Percentiles rank a stretch among this genome's conserved stretches.
Conservation (phyloP, 2,329 filamentous ascomycete genomes). For the Geosmithia morbida region DNA sequence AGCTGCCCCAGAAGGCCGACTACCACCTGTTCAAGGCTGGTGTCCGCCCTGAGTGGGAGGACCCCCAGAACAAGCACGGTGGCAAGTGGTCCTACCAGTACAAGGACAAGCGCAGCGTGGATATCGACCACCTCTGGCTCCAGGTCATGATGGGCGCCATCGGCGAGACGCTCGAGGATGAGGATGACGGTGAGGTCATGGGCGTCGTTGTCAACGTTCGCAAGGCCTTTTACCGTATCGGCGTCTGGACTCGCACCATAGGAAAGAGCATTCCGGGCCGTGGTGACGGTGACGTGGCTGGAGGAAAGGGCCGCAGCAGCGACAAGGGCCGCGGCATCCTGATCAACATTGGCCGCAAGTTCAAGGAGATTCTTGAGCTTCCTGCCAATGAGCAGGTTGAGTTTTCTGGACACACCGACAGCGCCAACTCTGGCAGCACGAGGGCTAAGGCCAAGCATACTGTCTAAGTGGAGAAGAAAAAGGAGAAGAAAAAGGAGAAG, state of each 20-base stretch:
- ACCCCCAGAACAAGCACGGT: constrained; percentile 95
- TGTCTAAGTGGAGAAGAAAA: constrained; percentile 36
- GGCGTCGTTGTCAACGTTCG: constrained; percentile 98
- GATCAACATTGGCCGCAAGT: constrained; percentile 69
- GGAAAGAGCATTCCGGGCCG: constrained; percentile 71
- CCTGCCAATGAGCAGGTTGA: constrained; percentile 67
- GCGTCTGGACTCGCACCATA: constrained; percentile 91
- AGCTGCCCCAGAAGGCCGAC: constrained; percentile 93
- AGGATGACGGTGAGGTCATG: constrained; percentile 95
- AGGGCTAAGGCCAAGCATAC: constrained; percentile 89
- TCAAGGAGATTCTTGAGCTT: constrained; percentile 85
- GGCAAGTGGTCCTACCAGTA: constrained; percentile 98
- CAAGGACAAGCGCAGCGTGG: constrained; percentile 85
- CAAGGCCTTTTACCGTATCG: constrained; percentile 95
- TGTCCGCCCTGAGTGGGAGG: constrained; percentile 96
- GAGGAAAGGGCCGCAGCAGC: constrained; percentile 59
- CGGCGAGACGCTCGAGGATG: constrained; percentile 91
- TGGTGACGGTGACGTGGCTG: constrained; percentile 56
- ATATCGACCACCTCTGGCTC: constrained; percentile 92
- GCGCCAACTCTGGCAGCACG: constrained; percentile 82
- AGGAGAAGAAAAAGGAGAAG: background rate
- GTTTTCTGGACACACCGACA: constrained; percentile 94
- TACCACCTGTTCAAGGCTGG: constrained; percentile 99
- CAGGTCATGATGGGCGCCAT: constrained; percentile 95
- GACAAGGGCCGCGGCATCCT: constrained; percentile 82